Conservation (phyloP, 1,139 yeast genomes). For the Debaryomycetaceae sp. region DNA sequence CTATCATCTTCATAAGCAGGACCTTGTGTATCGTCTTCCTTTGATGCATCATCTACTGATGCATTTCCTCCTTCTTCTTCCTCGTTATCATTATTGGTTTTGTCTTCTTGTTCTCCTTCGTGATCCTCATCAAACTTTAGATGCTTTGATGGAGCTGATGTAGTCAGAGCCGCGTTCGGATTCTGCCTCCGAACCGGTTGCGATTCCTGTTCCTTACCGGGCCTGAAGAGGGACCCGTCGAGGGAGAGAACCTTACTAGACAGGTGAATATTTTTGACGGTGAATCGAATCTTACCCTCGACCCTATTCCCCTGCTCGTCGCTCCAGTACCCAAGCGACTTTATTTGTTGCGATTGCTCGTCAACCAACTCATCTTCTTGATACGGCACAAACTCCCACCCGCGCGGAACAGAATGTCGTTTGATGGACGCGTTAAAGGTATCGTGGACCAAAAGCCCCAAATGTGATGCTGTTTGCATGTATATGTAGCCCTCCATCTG, state of each 20-base stretch:
- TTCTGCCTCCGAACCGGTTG: constrained; percentile 30
- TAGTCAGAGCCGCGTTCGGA: constrained; percentile 5
- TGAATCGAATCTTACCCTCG: constrained; percentile 73
- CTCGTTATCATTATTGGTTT: constrained; percentile 12
- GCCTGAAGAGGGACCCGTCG: constrained; percentile 68
- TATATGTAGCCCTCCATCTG: constrained; percentile 74
- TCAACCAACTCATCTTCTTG: constrained; percentile 49
- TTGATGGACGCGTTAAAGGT: constrained; percentile 91
- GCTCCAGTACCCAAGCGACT: constrained; percentile 76
- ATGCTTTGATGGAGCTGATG: constrained; percentile 17
- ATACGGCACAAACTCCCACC: constrained; percentile 74
- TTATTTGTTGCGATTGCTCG: constrained; percentile 11
- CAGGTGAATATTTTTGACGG: constrained; percentile 60
- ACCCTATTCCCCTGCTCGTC: constrained; percentile 63
- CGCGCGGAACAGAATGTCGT: constrained; percentile 68
- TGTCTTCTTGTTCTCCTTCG: constrained; percentile 9
- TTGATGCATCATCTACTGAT: constrained; percentile 11
- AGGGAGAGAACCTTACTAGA: constrained; percentile 76
- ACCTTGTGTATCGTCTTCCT: constrained; percentile 13
- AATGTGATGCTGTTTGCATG: constrained; percentile 91
- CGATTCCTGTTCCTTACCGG: constrained; percentile 47
- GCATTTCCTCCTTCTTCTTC: constrained; percentile 4
- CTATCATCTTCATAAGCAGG: constrained; percentile 11
- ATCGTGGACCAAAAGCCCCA: constrained; percentile 83
- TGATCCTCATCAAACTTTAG: constrained; percentile 33